These are phyloP conservation scores for Salix koriyanagi DNA, from an alignment of 345 rosid species.

Conservation along the genomic window DNA sequence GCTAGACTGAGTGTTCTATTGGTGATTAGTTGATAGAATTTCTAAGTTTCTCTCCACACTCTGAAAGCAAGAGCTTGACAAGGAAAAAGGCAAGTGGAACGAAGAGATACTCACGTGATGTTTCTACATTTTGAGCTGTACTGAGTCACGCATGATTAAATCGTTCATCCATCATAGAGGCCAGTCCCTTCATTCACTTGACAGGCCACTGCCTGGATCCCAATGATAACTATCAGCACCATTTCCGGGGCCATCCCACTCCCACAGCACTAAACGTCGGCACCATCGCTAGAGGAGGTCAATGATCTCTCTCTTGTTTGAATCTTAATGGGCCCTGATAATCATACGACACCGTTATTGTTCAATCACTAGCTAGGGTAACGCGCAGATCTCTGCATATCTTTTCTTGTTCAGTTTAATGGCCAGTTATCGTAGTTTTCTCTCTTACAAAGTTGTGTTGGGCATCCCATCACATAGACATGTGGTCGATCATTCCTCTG, in stretches of 20 bases:
- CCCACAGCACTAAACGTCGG: slow-evolving; percentile 41
- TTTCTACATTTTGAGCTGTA: slow-evolving; percentile 34
- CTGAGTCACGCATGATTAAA: slow-evolving; percentile 45
- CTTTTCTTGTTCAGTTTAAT: slow-evolving; percentile 13
- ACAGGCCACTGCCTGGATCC: slow-evolving; percentile 40
- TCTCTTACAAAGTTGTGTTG: slow-evolving; percentile 25
- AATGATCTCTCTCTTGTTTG: slow-evolving; percentile 36
- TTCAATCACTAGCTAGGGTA: slow-evolving; percentile 24
- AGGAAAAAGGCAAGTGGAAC: slow-evolving; percentile 19
- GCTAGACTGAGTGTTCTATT: not conserved
- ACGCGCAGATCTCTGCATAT: slow-evolving; percentile 18
- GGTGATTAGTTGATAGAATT: not conserved
- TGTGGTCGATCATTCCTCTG: slow-evolving; percentile 14
- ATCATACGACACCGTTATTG: slow-evolving; percentile 28
- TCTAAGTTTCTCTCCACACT: not conserved
- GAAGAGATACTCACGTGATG: slow-evolving; percentile 27
- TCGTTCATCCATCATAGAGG: slow-evolving; percentile 26
- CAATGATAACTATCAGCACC: slow-evolving; percentile 33
- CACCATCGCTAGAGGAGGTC: slow-evolving; percentile 37
- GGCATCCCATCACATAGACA: slow-evolving; percentile 13
- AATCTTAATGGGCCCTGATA: slow-evolving; percentile 36
- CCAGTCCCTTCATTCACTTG: slow-evolving; percentile 31
- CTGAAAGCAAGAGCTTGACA: slow-evolving; percentile 22
- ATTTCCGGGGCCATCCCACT: slow-evolving; percentile 50
- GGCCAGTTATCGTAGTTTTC: slow-evolving; percentile 8